A percentile compares a stretch with the other conserved stretches of the same genome.
phyloP scores from a whole-genome alignment of 345 rosid genomes.

The Euphorbia peplus region DNA sequence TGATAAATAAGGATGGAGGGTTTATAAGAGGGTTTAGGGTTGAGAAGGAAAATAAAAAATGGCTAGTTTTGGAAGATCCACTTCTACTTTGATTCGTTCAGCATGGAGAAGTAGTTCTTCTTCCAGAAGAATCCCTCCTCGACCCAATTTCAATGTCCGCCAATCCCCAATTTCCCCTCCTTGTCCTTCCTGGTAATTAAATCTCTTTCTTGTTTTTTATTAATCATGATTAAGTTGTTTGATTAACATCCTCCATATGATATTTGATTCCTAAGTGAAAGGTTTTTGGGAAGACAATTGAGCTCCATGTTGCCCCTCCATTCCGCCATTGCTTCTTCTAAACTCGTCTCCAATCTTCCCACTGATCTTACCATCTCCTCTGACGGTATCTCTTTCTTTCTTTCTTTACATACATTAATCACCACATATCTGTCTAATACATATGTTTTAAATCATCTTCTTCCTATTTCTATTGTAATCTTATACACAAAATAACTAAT shows the following conservation, averaged over 20 bases:
- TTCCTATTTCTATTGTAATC: no score
- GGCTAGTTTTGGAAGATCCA: slow-evolving; percentile 51
- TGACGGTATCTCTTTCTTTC: slow-evolving; percentile 47
- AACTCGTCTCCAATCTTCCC: slow-evolving; percentile 72
- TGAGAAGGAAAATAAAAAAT: slow-evolving; percentile 18
- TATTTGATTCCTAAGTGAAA: slow-evolving; percentile 21
- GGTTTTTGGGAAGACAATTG: slow-evolving; percentile 60
- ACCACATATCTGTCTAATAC: no score
- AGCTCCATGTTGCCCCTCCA: slow-evolving; percentile 61
- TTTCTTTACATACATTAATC: no score
- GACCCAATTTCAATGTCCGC: slow-evolving; percentile 30
- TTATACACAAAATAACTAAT: no score
- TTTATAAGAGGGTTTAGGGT: slow-evolving; percentile 47
- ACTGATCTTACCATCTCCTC: slow-evolving; percentile 33
- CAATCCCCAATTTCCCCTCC: slow-evolving; percentile 24
- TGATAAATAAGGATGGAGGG: slow-evolving; percentile 13
- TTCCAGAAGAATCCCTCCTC: slow-evolving; percentile 21
- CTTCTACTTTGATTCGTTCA: slow-evolving; percentile 34
- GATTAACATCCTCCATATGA: not conserved
- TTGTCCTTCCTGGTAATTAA: slow-evolving; percentile 24
- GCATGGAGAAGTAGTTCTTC: slow-evolving; percentile 27
- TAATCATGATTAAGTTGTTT: not conserved
- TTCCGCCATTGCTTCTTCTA: slow-evolving; percentile 58
- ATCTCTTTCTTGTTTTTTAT: not conserved
- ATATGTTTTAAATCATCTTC: not conserved